Evolutionary conservation across 805 yeast genomes (phyloP).

Genomic region (Candida wancherniae): DNA sequence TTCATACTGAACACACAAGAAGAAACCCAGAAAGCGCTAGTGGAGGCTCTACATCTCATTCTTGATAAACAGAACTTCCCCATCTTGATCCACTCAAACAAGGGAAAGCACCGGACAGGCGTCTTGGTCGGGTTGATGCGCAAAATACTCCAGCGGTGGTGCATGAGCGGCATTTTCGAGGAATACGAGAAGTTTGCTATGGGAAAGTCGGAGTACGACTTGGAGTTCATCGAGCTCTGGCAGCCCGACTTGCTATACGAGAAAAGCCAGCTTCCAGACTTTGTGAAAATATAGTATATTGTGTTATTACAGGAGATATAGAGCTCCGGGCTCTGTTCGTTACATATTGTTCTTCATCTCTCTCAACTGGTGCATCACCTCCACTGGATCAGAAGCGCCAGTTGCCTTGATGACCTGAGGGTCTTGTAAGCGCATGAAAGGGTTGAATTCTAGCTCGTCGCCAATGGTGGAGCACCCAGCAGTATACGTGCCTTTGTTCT

Average conservation of each 20-base stretch:
- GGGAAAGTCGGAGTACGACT: constrained; percentile 89
- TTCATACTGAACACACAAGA: constrained; percentile 47
- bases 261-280: constrained; percentile 52
- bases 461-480: constrained; percentile 81
- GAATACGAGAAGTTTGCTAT: constrained; percentile 90
- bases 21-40: constrained; percentile 44
- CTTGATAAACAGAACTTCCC: constrained; percentile 74
- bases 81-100: constrained; percentile 83
- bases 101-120: constrained; percentile 96
- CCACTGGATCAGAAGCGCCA: constrained; percentile 44
- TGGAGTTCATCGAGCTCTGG: constrained; percentile 84
- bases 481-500: constrained; percentile 58
- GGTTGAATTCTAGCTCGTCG: constrained; percentile 80
- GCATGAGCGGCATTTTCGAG: constrained; percentile 85
- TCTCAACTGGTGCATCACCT: constrained; percentile 70
- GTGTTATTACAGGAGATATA: background rate
- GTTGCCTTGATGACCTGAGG: constrained; percentile 56
- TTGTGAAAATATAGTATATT: constrained; percentile 43
- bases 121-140: constrained; percentile 89
- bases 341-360: constrained; percentile 60
- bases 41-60: constrained; percentile 51
- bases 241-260: constrained; percentile 54
- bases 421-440: constrained; percentile 79
- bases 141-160: constrained; percentile 87
- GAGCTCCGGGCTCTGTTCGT: background rate